Base-by-base conservation (phyloP, 805 yeast genomes). In the Blastobotrys muscicola region DNA sequence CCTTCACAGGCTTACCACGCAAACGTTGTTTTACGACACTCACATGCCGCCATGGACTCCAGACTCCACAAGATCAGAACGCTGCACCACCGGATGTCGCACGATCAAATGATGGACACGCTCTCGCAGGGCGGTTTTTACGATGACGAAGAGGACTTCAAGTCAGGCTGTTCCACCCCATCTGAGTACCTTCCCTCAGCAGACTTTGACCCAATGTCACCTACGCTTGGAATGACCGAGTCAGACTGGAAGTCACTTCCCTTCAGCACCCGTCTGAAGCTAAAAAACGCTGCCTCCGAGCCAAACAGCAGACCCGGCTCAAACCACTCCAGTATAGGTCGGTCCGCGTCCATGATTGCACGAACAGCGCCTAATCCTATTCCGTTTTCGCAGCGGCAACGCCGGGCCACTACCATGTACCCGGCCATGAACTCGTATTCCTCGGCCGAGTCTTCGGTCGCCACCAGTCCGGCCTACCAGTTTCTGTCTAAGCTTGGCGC, bases 221-320 rank as follows among this genome's bases (percentile, higher is more conserved):
- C 54, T 2, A 46, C 49, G 11, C 31, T 48, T 30, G 53, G 53
- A 3, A 38, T 50, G n/a, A 31, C 50, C 8, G 56, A 49, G 12
- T 29, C 36, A n/a, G 56, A 52, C 13, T 52, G 55, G 55, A 49
- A 43, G 33, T 39, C 45, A 13, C 42, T 52, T 16, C 56, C 56
- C 14, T 52, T 52, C 37, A 43, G 46, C 29, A 45, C 53, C 10
- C 46, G 56, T 9, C 42, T 47, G 6, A 52, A 51, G 37, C 46
- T 52, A 20, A 46, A 43, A 35, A 41, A 29, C 14, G 48, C 47
- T 3, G 33, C 50, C 16, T 31, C 38, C 30, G 43, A 26, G 29
- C 38, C 16, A 7, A 11, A 3, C 15, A 36, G 36, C 15, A 4
- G 33, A 12, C 31, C 45, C 29, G 16, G 33, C n/a, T 20, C 26